Percentiles rank a stretch among this genome's conserved stretches.
phyloP scores from a whole-genome alignment of 805 yeast species.

The Metschnikowia anglica region DNA sequence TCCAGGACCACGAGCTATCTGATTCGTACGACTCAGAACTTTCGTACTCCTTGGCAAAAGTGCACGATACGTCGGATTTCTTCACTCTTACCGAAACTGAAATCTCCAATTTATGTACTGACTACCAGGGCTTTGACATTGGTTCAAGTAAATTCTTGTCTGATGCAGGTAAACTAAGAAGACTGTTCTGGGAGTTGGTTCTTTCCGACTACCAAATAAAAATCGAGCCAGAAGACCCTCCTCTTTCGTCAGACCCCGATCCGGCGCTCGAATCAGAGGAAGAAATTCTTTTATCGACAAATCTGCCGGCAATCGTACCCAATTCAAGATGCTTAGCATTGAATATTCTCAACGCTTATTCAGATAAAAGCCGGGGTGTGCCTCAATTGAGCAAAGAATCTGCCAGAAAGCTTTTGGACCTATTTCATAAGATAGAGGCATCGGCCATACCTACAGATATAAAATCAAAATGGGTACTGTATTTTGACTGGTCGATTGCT shows the following conservation, averaged over 20 bases:
- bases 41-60: not conserved
- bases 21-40: not conserved
- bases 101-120: constrained; percentile 4
- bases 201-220: constrained; percentile 22
- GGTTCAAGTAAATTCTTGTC: constrained; percentile 15
- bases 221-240: not conserved
- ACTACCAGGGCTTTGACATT: constrained; percentile 26
- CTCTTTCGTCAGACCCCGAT: not conserved
- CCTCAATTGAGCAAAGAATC: not conserved
- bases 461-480: constrained; percentile 15
- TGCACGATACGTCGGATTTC: constrained; percentile 9
- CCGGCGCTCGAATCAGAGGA: not conserved
- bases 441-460: constrained; percentile 13
- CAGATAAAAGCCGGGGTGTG: not conserved
- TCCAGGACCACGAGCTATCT: constrained; percentile 4
- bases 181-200: constrained; percentile 32
- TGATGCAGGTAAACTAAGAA: constrained; percentile 31
- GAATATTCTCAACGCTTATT: constrained; percentile 10
- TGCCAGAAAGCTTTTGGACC: constrained; percentile 2
- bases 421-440: constrained; percentile 11
- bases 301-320: constrained; percentile 9
- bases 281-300: not conserved
- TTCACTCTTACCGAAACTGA: constrained; percentile 28
- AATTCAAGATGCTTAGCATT: constrained; percentile 19
- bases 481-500: constrained; percentile 17